phyloP scores from a whole-genome alignment of 768 basidiomycete species.

The Rhizopogon rudus region DNA sequence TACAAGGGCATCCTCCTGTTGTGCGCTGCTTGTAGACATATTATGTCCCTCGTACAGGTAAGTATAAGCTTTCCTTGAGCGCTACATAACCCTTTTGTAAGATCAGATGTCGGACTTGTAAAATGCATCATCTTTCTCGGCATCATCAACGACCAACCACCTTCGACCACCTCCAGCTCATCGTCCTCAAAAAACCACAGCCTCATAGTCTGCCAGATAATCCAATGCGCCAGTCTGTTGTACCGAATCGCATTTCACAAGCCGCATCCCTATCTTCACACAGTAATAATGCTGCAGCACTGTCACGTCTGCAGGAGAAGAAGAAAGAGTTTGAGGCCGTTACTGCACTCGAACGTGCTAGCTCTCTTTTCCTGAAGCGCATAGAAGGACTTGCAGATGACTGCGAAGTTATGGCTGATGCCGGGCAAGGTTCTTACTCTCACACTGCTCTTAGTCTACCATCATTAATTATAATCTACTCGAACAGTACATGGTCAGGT shows the following conservation, averaged over 20 bases:
- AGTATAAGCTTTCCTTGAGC: no score
- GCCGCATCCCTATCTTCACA: conserved; percentile 28
- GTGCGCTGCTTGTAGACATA: background rate
- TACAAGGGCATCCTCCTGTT: conserved; percentile 44
- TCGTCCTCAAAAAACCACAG: no score
- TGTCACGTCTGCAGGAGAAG: conserved; percentile 65
- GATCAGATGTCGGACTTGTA: no score
- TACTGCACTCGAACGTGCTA: conserved; percentile 62
- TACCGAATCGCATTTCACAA: conserved; percentile 48
- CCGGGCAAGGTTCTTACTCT: conserved; percentile 51
- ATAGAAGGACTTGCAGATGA: conserved; percentile 70
- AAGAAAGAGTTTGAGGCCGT: conserved; percentile 80
- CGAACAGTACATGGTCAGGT: conserved; percentile 68
- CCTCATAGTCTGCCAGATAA: no score
- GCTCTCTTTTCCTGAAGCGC: conserved; percentile 57
- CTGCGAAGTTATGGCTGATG: conserved; percentile 73
- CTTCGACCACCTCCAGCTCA: no score
- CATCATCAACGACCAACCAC: no score
- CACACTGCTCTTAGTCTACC: background rate
- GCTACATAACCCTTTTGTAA: no score
- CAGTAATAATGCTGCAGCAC: conserved; percentile 41
- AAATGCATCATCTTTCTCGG: no score
- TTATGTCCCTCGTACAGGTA: background rate
- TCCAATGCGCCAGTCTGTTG: conserved; percentile 52
- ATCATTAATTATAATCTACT: background rate